phyloP scores from a whole-genome alignment of 1,284 basidiomycete species.

The Naganishia cerealis region DNA sequence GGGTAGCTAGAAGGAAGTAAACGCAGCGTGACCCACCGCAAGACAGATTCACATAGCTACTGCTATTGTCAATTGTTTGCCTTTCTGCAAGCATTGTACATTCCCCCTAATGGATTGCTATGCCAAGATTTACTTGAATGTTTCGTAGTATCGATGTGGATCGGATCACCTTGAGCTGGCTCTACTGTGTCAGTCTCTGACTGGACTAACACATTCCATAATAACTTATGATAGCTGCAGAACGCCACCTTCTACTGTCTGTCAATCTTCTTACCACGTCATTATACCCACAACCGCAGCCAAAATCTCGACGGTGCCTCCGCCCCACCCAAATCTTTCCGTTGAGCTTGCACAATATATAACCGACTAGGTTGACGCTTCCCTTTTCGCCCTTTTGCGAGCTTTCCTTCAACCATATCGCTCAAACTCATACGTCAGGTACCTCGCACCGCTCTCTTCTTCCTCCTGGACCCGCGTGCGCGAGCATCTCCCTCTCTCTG shows the following conservation, averaged over 20 bases:
- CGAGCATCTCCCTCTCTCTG: conserved; percentile 5
- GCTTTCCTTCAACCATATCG: conserved; percentile 6
- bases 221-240: no score
- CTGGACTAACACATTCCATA: no score
- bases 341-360: neutral
- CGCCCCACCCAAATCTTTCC: neutral
- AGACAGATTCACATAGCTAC: no score
- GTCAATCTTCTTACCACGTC: neutral
- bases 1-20: no score
- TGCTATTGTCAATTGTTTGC: no score
- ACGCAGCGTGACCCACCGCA: no score
- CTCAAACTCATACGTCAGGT: conserved; percentile 31
- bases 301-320: conserved; percentile 5
- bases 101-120: no score
- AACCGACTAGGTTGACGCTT: neutral
- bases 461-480: neutral
- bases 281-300: neutral
- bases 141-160: no score
- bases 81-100: no score
- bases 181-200: no score
- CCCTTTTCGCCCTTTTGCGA: neutral
- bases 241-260: neutral
- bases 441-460: conserved; percentile 20
- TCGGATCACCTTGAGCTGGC: no score
- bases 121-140: no score